Base-by-base conservation (phyloP, 2,329 filamentous ascomycete species). In the Nemania abortiva region DNA sequence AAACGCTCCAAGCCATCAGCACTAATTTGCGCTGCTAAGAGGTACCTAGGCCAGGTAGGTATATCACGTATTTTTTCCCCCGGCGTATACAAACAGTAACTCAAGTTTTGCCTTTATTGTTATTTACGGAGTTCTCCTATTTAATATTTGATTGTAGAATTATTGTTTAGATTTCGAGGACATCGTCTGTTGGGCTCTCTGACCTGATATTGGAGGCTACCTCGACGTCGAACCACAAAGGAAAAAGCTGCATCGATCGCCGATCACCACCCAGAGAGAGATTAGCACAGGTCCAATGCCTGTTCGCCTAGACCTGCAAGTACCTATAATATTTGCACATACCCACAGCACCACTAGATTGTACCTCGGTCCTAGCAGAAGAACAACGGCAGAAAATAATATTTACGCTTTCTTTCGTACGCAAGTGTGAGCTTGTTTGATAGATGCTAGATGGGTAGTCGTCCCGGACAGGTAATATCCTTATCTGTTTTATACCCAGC, bases 271-370 rank as follows among this genome's bases (percentile, higher is more conserved):
- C 20, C 49, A 29, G 49, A 52, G 24, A 52, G 13, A 52, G 49
- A 52, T 52, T 27, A n/a, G 22, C 49, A 29, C 2, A 3, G 22
- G 24, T 29, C 49, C 49, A 52, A 52, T 52, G 49, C 9, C 49
- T 20, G 49, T 52, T 52, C 49, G 49, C 49, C 49, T 27, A 52
- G 49, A 52, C 49, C 49, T 52, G 49, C 24, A 27, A 7, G 49
- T 52, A 52, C 49, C n/a, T n/a, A n/a, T n/a, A 27, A 52, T 52
- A 52, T 52, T 47, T 20, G 49, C 24, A 52, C 24, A 13, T 52
- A 52, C 49, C 49, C 49, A 29, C 49, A 52, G 49, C 49, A 29
- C 49, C 49, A 29, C 24, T 18, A 52, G 9, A 52, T 4, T 50
- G 18, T 22, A 47, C 42, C 42, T 47, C 6, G 42, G n/a, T 47